Conservation (phyloP, 2,329 filamentous ascomycete genomes). For the Exophiala phaeomuriformis region DNA sequence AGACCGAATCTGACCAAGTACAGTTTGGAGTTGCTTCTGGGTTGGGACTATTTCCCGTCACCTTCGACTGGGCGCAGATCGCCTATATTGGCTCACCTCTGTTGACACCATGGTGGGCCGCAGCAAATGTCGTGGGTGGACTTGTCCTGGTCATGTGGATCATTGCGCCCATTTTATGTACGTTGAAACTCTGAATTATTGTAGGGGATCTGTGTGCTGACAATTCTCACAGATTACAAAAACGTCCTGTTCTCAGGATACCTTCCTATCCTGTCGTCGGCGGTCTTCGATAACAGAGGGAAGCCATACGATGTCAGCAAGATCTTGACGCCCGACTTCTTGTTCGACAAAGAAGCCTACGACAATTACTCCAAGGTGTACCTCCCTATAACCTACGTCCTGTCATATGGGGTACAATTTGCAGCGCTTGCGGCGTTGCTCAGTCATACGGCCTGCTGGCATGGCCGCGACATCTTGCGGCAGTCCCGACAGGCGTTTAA, state of each 20-base stretch:
- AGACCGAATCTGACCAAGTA: background rate
- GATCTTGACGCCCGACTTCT: conserved; percentile 68
- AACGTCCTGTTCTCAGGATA: conserved; percentile 76
- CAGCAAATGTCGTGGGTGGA: conserved; percentile 75
- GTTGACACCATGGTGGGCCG: conserved; percentile 78
- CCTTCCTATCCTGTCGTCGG: conserved; percentile 76
- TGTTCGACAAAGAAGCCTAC: conserved; percentile 72
- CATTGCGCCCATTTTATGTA: conserved; percentile 62
- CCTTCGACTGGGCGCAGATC: conserved; percentile 87
- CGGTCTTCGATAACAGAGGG: conserved; percentile 79
- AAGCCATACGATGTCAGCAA: conserved; percentile 72
- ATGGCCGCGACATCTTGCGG: conserved; percentile 71
- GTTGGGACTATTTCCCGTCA: conserved; percentile 73
- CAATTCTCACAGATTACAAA: conserved; percentile 50
- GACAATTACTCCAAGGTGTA: conserved; percentile 76
- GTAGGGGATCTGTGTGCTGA: conserved; percentile 30
- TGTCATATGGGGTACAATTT: conserved; percentile 82
- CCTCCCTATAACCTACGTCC: conserved; percentile 75
- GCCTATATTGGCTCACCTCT: conserved; percentile 80
- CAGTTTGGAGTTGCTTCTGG: conserved; percentile 74
- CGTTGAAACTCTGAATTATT: background rate
- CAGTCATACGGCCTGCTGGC: conserved; percentile 77
- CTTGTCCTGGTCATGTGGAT: conserved; percentile 81
- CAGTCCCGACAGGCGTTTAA: conserved; percentile 65
- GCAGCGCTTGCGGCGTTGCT: conserved; percentile 71